Base-by-base conservation (phyloP, 1,284 basidiomycete genomes). In the Neonothopanus nambi region DNA sequence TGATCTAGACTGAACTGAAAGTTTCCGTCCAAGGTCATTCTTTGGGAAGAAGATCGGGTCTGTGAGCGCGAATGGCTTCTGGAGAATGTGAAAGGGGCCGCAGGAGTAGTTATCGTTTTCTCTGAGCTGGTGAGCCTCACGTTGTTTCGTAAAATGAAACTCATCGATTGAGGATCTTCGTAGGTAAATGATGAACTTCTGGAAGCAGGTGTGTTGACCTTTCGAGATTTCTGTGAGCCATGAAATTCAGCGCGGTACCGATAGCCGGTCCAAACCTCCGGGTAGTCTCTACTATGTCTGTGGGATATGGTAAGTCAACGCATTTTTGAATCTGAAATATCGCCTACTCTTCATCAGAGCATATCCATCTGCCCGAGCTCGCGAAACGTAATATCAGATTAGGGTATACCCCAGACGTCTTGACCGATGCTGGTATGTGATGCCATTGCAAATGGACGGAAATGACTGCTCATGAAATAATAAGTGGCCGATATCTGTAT, bases 331-430 rank as follows among this genome's bases (percentile, higher is more conserved):
- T n/a, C n/a, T 47, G 21, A 30, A 47, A 15, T 47, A 15, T 15
- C 4, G 20, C 17, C 17, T 42, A 3, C 17, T 30, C 42, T 57
- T 26, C 26, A 5, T 24, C 55, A 93, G 95, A 98, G 59, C 96
- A 98, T 63, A 80, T 95, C 46, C 83, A 90, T 57, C 71, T 91
- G 0, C 65, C 73, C 8, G 81, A 81, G 15, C 71, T 88, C n/a
- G 78, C 82, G n/a, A 71, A 78, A 59, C 79, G 84, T 15, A 77
- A 80, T 1, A 79, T 98, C 56, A 83, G 80, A 45, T 70, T 98
- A 11, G 96, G 96, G 4, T 93, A 95, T 69, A 98, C 95, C 0
- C 95, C 95, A 0, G 89, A 93, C 54, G 88, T 97, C 3, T 79
- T 97, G 18, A 94, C 90, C 11, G 88, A 91, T 63, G 91, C 94